Base-by-base conservation (phyloP, 257 asterid species). In the Solanum sitiens region DNA sequence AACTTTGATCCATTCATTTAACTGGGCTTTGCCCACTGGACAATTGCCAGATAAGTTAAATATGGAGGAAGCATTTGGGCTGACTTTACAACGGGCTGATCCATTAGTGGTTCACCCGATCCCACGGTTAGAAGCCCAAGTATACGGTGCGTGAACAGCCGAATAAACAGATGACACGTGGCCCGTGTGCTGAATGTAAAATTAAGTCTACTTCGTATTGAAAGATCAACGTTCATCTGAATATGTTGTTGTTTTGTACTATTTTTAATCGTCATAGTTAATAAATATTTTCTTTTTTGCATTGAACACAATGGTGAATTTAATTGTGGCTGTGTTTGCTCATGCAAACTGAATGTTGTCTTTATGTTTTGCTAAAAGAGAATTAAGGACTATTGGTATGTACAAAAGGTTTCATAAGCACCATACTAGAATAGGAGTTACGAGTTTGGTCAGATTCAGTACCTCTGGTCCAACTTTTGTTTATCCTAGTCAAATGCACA, bases 51-150 rank as follows among this genome's bases (percentile, higher is more conserved):
- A 91, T 67, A 90, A 83, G 0, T 85, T 97, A 30, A 90, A 92
- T 50, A 97, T 97, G 98, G 98, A 97, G 86, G 98, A 97, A 84
- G 98, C 94, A 42, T 97, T 91, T 85, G 99, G 99, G 87, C 92
- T 95, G 10, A 93, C 98, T 0, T 72, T 95, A 74, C 98, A 94
- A 87, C 92, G 98, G 85, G 94, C 93, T 37, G 93, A 91, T 42
- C 95, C 98, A 1, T 89, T 97, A 18, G 21, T 87, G 59, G 92
- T 97, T 47, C 92, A 90, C 63, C 92, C 97, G 0, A 92, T 45
- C 90, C 98, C 96, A 1, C 94, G 98, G 86, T 87, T 97, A 53
- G 89, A 90, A 2, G 63, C 91, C 87, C 93, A 90, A 88, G 95
- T 87, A 14, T 92, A 88, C 20, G 3, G 1, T 27, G 27, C 21